Evolutionary conservation across 1,139 yeast species (phyloP).

Genomic region (Pichia sp.): DNA sequence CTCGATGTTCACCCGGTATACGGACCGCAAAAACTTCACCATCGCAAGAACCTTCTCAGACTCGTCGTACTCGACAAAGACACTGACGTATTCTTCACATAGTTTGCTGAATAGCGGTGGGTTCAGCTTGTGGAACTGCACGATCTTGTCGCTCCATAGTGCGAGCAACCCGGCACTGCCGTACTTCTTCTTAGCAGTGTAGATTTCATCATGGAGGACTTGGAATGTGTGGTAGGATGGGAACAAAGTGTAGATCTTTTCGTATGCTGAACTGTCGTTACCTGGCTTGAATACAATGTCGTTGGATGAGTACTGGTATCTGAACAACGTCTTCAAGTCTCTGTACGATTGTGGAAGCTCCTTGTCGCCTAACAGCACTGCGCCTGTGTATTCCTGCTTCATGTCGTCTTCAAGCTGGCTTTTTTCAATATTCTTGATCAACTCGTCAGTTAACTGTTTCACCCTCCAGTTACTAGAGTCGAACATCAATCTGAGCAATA

Average conservation of each 20-base stretch:
- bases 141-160: slow-evolving; percentile 2
- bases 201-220: neutral
- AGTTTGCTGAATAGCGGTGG: slow-evolving; percentile 3
- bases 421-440: neutral
- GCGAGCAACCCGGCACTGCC: neutral
- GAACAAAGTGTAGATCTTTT: slow-evolving; percentile 8
- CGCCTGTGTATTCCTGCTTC: neutral
- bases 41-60: slow-evolving; percentile 10
- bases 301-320: neutral
- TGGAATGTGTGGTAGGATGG: slow-evolving; percentile 2
- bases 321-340: neutral
- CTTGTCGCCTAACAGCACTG: neutral
- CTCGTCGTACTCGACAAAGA: slow-evolving; percentile 1
- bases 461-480: slow-evolving; percentile 2
- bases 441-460: neutral
- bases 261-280: neutral
- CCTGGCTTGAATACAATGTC: slow-evolving; percentile 12
- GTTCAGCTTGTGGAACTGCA: neutral
- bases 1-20: slow-evolving; percentile 4
- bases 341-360: neutral
- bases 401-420: neutral
- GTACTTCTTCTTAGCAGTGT: neutral
- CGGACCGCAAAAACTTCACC: slow-evolving; percentile 7
- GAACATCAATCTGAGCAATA: slow-evolving; percentile 2
- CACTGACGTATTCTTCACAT: neutral